Base-by-base conservation (phyloP, 2,329 filamentous ascomycete species). In the Beauveria pseudobassiana region DNA sequence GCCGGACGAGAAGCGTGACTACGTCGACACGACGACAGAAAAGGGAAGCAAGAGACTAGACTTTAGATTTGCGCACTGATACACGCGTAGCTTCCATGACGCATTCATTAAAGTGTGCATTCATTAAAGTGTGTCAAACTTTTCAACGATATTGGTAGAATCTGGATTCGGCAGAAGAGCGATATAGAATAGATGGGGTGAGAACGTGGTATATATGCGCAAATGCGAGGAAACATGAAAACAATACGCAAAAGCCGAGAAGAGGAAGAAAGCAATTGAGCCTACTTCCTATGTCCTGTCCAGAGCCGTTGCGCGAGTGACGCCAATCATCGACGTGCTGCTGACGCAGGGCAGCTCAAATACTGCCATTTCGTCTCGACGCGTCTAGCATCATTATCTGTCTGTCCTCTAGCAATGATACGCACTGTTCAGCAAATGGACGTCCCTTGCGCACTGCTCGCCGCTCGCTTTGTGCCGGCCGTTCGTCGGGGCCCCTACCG, bases 21-120 rank as follows among this genome's bases (percentile, higher is more conserved):
- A 73, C 53, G 61, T 68, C 3, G 63, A 65, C 6, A 74, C 69
- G 1, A 78, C 74, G 4, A 70, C 65, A 5, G 73, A 77, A 24
- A 70, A 74, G 42, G 77, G 77, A 12, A 78, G 73, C 55, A 78
- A 76, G 65, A 68, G 69, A 63, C 67, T 75, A 10, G 73, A 76
- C 62, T 76, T 77, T 54, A 64, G 71, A 22, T 76, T 76, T 66
- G 68, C 70, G 10, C 67, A 71, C 54, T 74, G 72, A 50, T n/a
- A 38, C 42, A 18, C 42, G 8, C 18, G 18, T 18, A 9, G 7
- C 1, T 43, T 43, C 1, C 18, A 20, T 43, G 20, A 22, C 20
- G 20, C 20, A 22, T 22, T 22, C 20, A 22, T 22, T 22, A 22
- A 20, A 43, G 18, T 18, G 9, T 20, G 42, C 20, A 22, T 22